Conservation (phyloP, 345 rosid species). For the Syzygium aromaticum region DNA sequence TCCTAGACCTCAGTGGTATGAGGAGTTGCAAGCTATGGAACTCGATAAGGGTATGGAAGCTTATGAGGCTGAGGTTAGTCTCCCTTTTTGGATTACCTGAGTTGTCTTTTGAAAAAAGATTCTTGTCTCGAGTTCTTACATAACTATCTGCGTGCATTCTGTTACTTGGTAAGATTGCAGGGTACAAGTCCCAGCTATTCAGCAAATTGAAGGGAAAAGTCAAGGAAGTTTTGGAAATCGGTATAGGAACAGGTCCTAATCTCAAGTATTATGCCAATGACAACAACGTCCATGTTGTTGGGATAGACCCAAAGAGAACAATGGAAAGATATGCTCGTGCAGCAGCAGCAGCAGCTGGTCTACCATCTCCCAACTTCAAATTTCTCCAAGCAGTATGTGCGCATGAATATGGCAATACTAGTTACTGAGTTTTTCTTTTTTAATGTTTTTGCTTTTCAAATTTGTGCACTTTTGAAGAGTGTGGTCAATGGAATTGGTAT, state of each 20-base stretch:
- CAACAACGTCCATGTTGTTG: conserved; percentile 43
- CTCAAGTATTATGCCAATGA: conserved; percentile 50
- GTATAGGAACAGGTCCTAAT: conserved; percentile 84
- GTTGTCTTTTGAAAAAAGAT: neutral
- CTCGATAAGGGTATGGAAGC: conserved; percentile 34
- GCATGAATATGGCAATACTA: neutral
- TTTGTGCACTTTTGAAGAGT: neutral
- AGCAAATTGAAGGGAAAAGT: conserved; percentile 47
- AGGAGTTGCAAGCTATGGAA: conserved; percentile 52
- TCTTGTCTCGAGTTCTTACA: neutral
- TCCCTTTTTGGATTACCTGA: neutral
- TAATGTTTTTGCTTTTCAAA: neutral
- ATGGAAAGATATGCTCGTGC: conserved; percentile 63
- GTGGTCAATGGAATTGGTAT: neutral
- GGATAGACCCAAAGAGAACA: conserved; percentile 65
- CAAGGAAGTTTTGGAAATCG: conserved; percentile 66
- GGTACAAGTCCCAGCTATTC: conserved; percentile 54
- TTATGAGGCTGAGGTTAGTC: conserved; percentile 64
- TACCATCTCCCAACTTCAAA: conserved; percentile 40
- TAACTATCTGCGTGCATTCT: neutral
- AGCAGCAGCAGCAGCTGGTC: conserved; percentile 59
- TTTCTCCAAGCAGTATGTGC: conserved; percentile 60
- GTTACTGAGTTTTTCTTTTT: neutral
- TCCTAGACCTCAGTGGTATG: conserved; percentile 74
- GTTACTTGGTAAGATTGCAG: conserved; percentile 37